Conservation (phyloP, 2,329 filamentous ascomycete genomes). For the Ceratocystis harringtonii region DNA sequence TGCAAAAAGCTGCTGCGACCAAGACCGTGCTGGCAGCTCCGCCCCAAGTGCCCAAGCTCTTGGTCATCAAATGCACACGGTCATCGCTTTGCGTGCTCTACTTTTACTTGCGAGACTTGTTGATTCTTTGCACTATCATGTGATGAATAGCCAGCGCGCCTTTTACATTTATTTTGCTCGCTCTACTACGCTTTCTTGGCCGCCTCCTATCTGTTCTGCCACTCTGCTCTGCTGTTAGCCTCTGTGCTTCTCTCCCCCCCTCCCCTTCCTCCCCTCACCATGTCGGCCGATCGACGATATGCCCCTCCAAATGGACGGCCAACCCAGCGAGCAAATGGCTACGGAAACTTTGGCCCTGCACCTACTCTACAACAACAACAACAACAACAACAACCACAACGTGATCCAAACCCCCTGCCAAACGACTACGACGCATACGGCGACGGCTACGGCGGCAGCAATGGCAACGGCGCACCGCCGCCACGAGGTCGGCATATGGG, state of each 20-base stretch:
- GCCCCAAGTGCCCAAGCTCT: background rate
- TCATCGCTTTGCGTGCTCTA: background rate
- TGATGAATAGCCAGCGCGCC: background rate
- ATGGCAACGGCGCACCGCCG: slow-evolving; percentile 5
- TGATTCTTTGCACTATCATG: slow-evolving; percentile 10
- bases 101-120: background rate
- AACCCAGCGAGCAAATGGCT: slow-evolving; percentile 25
- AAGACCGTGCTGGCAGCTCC: background rate
- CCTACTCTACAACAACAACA: background rate
- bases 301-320: slow-evolving; percentile 10
- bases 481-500: slow-evolving; percentile 13
- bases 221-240: background rate
- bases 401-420: slow-evolving; percentile 4
- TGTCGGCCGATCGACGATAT: slow-evolving; percentile 15
- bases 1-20: background rate
- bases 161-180: background rate
- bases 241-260: background rate
- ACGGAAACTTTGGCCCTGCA: slow-evolving; percentile 29
- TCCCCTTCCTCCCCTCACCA: background rate
- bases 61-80: background rate
- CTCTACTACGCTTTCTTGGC: background rate
- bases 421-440: slow-evolving; percentile 39
- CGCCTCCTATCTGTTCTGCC: background rate
- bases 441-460: slow-evolving; percentile 31
- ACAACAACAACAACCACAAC: background rate